Evolutionary conservation across 179 eudicot genomes (phyloP), one percentile per base, ranked within the genome.

Genomic region (Amaranthus tricolor): DNA sequence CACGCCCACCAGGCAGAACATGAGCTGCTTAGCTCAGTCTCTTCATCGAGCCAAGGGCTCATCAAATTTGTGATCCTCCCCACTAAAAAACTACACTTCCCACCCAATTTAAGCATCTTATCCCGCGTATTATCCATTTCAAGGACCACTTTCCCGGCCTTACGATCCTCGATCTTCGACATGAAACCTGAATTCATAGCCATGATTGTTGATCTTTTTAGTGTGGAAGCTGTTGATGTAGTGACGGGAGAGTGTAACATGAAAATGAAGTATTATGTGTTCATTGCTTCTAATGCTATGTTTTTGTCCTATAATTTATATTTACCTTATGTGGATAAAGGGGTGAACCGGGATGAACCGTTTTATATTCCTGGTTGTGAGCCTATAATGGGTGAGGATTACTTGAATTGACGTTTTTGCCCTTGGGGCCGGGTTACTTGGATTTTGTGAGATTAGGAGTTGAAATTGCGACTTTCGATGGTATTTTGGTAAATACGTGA

Each of bases 401-500:
- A 15, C 75, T 71, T 1, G 83, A 88, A 55, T 82, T 86, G 2
- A 80, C 85, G 79, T 65, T 80, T 57, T 80, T 77, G 70, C 83
- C 71, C 2, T 12, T 47, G 78, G 71, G 58, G 45, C 16, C 49
- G 68, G 54, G 79, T 58, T 84, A 83, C 55, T 2, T 12, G 0
- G 85, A 79, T 63, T 81, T 80, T 21, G 45, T 82, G 3, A 74
- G 65, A 6, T 60, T 84, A 40, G 85, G 86, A 21, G 14, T 9
- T 5, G 85, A 77, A 48, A 73, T 84, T 9, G 53, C 61, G 14
- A 19, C 51, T 63, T 10, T 14, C 14, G 76, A 91, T 75, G 94
- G 97, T n/a, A 66, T 86, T 51, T 62, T 91, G 69, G 31, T 84
- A 49, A 89, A 88, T 71, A 85, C 97, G 0, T 87, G 91, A 87